phyloP scores from a whole-genome alignment of 169 alveolate species.

The Plasmodium gaboni region DNA sequence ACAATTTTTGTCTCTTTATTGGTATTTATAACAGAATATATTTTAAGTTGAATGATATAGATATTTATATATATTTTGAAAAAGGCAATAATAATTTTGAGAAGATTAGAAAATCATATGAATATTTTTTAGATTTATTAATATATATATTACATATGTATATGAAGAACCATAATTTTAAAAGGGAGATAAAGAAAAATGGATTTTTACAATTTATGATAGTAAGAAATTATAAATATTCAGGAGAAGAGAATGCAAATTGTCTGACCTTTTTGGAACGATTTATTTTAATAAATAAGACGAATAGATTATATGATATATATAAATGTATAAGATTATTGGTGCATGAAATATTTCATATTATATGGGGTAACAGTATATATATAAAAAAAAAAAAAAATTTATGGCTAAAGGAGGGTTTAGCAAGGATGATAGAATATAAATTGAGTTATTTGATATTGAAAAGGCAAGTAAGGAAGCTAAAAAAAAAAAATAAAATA shows the following conservation, averaged over 20 bases:
- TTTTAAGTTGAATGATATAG: slow-evolving; percentile 7
- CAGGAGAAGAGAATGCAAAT: slow-evolving; percentile 55
- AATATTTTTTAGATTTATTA: background rate
- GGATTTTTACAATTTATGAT: slow-evolving; percentile 40
- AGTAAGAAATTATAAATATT: slow-evolving; percentile 36
- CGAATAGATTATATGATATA: background rate
- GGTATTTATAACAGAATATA: slow-evolving; percentile 36
- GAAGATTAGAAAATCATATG: background rate
- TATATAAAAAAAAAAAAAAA: slow-evolving; percentile 42
- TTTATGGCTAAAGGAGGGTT: slow-evolving; percentile 55
- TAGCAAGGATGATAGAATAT: slow-evolving; percentile 44
- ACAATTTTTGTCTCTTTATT: slow-evolving; percentile 53
- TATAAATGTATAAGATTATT: slow-evolving; percentile 2
- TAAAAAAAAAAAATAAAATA: too few relatives aligned
- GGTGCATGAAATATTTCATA: slow-evolving; percentile 54
- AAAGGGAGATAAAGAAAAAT: slow-evolving; percentile 13
- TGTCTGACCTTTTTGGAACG: slow-evolving; percentile 31
- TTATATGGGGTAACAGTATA: slow-evolving; percentile 54
- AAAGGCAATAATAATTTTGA: background rate
- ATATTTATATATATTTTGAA: slow-evolving; percentile 48
- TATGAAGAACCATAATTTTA: slow-evolving; percentile 13
- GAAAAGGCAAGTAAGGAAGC: background rate
- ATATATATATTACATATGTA: slow-evolving; percentile 12
- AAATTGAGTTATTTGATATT: slow-evolving; percentile 1
- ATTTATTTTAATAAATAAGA: background rate